These are phyloP conservation scores for Neckera pumila DNA, from an alignment of 225 moss, liverwort and hornwort genomes.

Conservation along the genomic window DNA sequence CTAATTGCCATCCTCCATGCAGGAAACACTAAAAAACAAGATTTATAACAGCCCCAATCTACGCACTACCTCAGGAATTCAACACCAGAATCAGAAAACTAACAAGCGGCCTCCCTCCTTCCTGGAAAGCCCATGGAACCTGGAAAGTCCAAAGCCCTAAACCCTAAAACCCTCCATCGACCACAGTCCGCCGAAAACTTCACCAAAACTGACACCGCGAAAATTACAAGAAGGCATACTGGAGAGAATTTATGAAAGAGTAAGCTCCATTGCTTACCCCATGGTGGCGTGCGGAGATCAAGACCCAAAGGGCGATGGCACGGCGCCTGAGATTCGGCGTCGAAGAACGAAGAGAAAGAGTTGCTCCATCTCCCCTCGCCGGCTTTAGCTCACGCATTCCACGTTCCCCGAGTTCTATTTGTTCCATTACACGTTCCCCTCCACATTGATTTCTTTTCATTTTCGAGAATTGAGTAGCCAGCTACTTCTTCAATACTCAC, in stretches of 20 bases:
- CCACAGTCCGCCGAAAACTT: not conserved
- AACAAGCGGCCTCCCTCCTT: not conserved
- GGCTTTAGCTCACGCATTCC: not conserved
- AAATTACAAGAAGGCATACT: not conserved
- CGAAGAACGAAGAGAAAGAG: not conserved
- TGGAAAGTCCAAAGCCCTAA: not conserved
- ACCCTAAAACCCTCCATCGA: not conserved
- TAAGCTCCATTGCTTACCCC: constrained; percentile 1
- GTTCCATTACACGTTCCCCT: not conserved
- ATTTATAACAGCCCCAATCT: not conserved
- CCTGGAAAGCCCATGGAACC: not conserved
- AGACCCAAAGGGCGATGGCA: not conserved
- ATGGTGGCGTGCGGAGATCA: constrained; percentile 2
- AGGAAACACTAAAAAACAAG: not conserved
- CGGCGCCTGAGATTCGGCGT: not conserved
- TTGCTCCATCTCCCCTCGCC: not conserved
- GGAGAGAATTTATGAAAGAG: not conserved
- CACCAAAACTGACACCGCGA: not conserved
- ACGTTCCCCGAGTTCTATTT: not conserved
- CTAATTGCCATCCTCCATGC: not conserved
- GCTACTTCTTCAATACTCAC: not conserved
- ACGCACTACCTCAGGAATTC: not conserved
- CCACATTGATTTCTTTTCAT: not conserved
- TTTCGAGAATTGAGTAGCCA: not conserved
- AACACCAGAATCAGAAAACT: not conserved